These are phyloP conservation scores for Rhypophila decipiens DNA, from an alignment of 495 filamentous ascomycete genomes.

Conservation along the genomic window DNA sequence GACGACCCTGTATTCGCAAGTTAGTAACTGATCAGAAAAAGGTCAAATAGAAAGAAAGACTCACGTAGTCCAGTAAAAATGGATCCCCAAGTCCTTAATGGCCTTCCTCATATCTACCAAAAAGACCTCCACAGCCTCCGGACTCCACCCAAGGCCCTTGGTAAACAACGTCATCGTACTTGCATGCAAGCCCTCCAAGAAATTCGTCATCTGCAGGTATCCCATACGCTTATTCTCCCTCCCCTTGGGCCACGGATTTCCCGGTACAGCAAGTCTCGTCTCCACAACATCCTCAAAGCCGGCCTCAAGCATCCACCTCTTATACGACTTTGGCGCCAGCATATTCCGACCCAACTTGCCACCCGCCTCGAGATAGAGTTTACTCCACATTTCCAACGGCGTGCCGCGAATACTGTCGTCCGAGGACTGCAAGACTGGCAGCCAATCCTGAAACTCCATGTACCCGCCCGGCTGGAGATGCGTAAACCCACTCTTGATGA, in stretches of 20 bases:
- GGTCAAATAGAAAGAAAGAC: slow-evolving; percentile 10
- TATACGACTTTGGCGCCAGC: slow-evolving; percentile 13
- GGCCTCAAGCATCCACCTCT: slow-evolving; percentile 24
- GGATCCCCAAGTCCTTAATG: slow-evolving; percentile 41
- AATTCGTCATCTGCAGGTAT: slow-evolving; percentile 28
- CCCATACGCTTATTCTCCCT: slow-evolving; percentile 43
- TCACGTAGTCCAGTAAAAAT: slow-evolving; percentile 43
- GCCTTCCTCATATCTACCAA: slow-evolving; percentile 47
- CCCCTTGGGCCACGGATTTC: slow-evolving; percentile 47
- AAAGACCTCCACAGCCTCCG: slow-evolving; percentile 44
- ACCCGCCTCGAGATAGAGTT: slow-evolving; percentile 19
- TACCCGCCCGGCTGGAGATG: slow-evolving; percentile 40
- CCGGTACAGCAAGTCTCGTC: slow-evolving; percentile 37
- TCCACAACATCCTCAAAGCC: slow-evolving; percentile 42
- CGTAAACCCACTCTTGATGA: slow-evolving; percentile 35
- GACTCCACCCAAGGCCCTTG: slow-evolving; percentile 41
- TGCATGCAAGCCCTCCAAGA: slow-evolving; percentile 35
- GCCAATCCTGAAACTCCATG: slow-evolving; percentile 43
- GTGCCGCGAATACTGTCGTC: slow-evolving; percentile 21
- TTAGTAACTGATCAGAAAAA: not conserved
- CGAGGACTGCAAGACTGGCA: slow-evolving; percentile 20
- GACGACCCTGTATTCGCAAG: not conserved
- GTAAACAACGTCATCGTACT: slow-evolving; percentile 48
- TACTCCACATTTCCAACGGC: slow-evolving; percentile 18
- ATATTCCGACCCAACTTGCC: slow-evolving; percentile 13